phyloP scores from a whole-genome alignment of 202 grass and related monocot species.

The Bolboschoenoplectus hybrid region DNA sequence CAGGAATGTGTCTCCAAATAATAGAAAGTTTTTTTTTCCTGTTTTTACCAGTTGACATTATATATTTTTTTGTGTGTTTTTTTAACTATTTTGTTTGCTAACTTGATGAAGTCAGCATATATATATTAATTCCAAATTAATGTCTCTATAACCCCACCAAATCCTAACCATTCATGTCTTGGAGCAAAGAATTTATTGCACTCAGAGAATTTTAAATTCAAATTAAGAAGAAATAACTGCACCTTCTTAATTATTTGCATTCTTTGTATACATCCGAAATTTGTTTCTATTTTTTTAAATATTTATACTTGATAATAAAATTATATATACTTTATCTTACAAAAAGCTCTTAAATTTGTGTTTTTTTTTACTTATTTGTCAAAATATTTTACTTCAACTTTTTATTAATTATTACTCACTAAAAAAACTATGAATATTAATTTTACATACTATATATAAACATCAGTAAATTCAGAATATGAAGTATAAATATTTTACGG shows the following conservation, averaged over 20 bases:
- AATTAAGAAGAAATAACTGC: neutral
- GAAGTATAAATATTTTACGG: neutral
- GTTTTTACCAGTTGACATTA: constrained; percentile 23
- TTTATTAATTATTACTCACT: too few relatives aligned
- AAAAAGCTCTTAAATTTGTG: neutral
- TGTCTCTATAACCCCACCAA: constrained; percentile 6
- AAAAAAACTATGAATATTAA: neutral
- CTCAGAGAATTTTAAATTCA: neutral
- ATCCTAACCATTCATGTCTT: neutral
- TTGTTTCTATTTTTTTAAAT: neutral
- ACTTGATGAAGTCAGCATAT: neutral
- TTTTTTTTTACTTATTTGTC: neutral
- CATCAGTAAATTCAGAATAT: neutral
- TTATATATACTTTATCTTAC: neutral
- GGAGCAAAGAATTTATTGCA: neutral
- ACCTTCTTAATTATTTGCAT: neutral
- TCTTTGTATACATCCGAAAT: neutral
- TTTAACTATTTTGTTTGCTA: neutral
- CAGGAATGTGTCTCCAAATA: neutral
- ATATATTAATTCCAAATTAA: neutral
- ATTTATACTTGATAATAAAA: neutral
- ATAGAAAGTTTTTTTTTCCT: neutral
- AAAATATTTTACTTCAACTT: neutral
- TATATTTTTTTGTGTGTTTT: neutral
- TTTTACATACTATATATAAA: neutral